Base-by-base conservation (phyloP, 2,329 filamentous ascomycete species). In the Aspergillus jensenii region DNA sequence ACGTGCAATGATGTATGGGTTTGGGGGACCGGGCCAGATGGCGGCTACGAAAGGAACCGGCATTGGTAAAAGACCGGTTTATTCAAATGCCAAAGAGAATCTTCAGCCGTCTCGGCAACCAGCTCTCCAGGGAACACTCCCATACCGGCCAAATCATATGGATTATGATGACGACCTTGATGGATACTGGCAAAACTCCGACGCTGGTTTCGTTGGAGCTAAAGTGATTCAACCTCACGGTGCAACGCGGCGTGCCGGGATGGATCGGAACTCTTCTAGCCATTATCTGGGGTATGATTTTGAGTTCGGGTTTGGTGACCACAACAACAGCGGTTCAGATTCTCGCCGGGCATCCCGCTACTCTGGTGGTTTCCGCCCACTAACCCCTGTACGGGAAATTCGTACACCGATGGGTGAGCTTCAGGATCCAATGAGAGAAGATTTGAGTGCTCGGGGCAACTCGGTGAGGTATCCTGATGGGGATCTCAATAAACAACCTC, bases 1-100 rank as follows among this genome's bases (percentile, higher is more conserved):
- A 27, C 70, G 73, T 43, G 71, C 73, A 40, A 63, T 72, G 56
- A 70, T 71, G 49, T 61, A 72, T 35, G 67, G 66, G 3, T 68
- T 67, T 43, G 61, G 61, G 50, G 55, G 59, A 46, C 59, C 63
- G 15, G 60, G 60, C 40, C 59, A 62, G 33, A 54, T 59, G 8
- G 52, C 51, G 12, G 31, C 53, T 6, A 59, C 46, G 11, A 56
- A 60, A 40, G 55, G 51, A 25, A 41, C 52, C n/a, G 52, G 37
- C 3, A 59, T 59, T 40, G 55, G 59, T n/a, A 60, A 56, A 37
- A 64, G 48, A 25, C 56, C 62, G 7, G 49, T 44, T 11, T 62
- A 61, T 41, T 48, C 56, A 19, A 56, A 60, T 25, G 35, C 58
- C 6, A 52, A 55, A 3, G 58, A 63, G 27, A 55, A 47, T 8